phyloP scores from a whole-genome alignment of 2,329 filamentous ascomycete genomes.

The Colletotrichum somersetense region DNA sequence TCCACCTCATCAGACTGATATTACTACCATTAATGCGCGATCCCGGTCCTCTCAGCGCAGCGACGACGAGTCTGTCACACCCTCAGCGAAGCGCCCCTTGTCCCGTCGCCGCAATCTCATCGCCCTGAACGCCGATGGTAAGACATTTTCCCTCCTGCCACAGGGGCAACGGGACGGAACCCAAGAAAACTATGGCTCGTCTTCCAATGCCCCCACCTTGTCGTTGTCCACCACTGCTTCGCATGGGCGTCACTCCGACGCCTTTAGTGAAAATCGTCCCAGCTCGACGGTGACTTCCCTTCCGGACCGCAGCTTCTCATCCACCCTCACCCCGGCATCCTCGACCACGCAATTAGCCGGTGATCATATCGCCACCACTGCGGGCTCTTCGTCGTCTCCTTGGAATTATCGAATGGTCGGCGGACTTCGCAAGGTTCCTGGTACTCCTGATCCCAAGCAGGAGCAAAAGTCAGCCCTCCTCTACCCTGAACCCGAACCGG shows the following conservation, averaged over 20 bases:
- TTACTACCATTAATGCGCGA: slow-evolving; percentile 54
- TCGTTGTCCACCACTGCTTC: slow-evolving; percentile 63
- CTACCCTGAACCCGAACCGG: slow-evolving; percentile 24
- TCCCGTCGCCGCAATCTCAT: slow-evolving; percentile 61
- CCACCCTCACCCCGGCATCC: slow-evolving; percentile 50
- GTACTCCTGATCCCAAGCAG: slow-evolving; percentile 58
- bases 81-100: slow-evolving; percentile 48
- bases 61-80: slow-evolving; percentile 43
- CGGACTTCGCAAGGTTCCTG: slow-evolving; percentile 66
- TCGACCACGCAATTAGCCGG: slow-evolving; percentile 52
- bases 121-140: slow-evolving; percentile 64
- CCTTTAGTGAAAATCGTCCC: slow-evolving; percentile 61
- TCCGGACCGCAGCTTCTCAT: slow-evolving; percentile 58
- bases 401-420: slow-evolving; percentile 68
- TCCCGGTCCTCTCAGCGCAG: slow-evolving; percentile 43
- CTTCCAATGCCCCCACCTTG: slow-evolving; percentile 55
- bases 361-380: slow-evolving; percentile 46
- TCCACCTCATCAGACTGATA: slow-evolving; percentile 55
- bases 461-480: slow-evolving; percentile 49
- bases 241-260: slow-evolving; percentile 62
- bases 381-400: slow-evolving; percentile 52
- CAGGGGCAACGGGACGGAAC: slow-evolving; percentile 43
- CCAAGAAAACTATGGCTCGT: slow-evolving; percentile 41
- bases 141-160: slow-evolving; percentile 67
- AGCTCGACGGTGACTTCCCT: slow-evolving; percentile 64